Evolutionary conservation across 768 basidiomycete genomes (phyloP), one percentile per base, ranked within the genome.

Genomic region (Lactarius sanguifluus): DNA sequence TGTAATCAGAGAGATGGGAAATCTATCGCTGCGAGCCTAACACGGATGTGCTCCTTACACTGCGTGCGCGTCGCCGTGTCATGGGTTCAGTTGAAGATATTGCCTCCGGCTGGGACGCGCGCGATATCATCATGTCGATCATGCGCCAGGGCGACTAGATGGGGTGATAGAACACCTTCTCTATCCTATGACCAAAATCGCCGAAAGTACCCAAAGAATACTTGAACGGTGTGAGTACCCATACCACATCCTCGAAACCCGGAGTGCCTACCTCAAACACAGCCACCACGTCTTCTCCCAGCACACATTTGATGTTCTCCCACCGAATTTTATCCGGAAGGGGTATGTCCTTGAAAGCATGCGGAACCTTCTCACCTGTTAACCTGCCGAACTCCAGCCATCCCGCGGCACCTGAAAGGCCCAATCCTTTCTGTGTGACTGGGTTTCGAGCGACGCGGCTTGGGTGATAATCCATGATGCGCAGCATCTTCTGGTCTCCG

Each of bases 381-480:
- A 30, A 56, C 32, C 12, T 10, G 18, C 30, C 20, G 30, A n/a
- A 20, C 16, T 56, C 30, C 8, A 34, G 55, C 32, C 32, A 30
- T 56, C 10, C 32, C 55, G 54, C 16, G 32, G 12, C 3, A 34
- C 20, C 18, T 9, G 55, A 34, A 34, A 15, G 18, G 1, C 18
- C 30, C 18, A 20, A 32, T 34, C 18, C 20, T 10, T 32, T 32
- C 18, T 45, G 28, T 32, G 3, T 36, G 8, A 15, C 15, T 28
- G 5, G 18, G 12, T 18, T 38, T 18, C 34, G 54, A 3, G 7
- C 30, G 40, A 62, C 8, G 40, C 62, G 62, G 3, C 10, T 30
- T n/a, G 62, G 62, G n/a, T 62, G 62, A 41, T 62, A 62, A 8
- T 62, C 62, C 12, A 32, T 32, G 52, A 64, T 28, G 9, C 56